These are phyloP conservation scores for Linum tenue DNA, from an alignment of 345 rosid species.

Conservation along the genomic window DNA sequence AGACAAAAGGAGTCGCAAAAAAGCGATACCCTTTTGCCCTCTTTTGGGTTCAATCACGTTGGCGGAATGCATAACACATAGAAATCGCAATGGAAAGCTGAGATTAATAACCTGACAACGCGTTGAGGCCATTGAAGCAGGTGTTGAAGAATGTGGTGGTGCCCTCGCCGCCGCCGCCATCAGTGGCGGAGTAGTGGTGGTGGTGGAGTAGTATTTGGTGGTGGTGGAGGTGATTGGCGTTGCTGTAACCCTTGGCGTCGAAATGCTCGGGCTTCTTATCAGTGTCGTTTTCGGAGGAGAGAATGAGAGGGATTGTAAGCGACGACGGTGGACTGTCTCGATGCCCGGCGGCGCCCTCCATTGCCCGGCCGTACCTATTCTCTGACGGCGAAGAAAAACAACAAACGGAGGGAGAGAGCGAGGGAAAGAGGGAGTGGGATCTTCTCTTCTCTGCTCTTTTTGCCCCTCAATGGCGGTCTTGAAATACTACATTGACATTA, in stretches of 20 bases:
- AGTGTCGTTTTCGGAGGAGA: not conserved
- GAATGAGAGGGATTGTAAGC: not conserved
- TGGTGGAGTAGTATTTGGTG: not conserved
- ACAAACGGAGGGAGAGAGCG: not conserved
- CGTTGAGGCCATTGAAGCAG: not conserved
- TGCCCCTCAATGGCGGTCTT: no score
- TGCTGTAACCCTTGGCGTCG: not conserved
- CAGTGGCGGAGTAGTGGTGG: not conserved
- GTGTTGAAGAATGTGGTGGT: not conserved
- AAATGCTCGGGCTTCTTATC: no score
- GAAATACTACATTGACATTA: no score
- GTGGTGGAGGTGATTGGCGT: not conserved
- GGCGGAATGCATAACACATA: no score
- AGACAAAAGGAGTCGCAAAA: not conserved
- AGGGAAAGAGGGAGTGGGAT: not conserved
- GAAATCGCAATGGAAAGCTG: not conserved
- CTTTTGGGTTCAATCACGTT: no score
- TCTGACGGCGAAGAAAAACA: not conserved
- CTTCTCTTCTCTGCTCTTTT: not conserved
- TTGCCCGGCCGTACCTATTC: not conserved
- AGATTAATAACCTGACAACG: not conserved
- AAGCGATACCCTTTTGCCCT: not conserved
- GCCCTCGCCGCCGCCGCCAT: not conserved
- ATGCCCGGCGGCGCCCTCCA: not conserved
- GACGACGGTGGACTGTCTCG: not conserved